Percentiles rank a stretch among this genome's conserved stretches.
Conservation (phyloP, 306 rosid genomes). For the Astragalus glycyphyllos region DNA sequence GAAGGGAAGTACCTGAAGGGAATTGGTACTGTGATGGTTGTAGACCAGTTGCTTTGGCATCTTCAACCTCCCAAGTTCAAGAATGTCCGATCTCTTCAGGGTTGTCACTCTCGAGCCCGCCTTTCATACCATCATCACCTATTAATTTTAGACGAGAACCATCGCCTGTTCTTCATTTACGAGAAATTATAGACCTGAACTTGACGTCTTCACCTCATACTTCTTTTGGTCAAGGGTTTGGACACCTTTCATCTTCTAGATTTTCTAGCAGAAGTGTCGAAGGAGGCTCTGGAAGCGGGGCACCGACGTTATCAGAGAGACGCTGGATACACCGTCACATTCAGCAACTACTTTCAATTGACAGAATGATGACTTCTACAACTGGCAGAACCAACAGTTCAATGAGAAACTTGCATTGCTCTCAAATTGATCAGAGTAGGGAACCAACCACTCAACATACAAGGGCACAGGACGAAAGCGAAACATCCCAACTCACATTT, state of each 20-base stretch:
- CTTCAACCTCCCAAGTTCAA: slow-evolving; percentile 74
- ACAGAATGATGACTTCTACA: slow-evolving; percentile 57
- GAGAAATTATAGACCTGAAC: slow-evolving; percentile 84
- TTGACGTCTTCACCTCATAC: slow-evolving; percentile 64
- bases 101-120: slow-evolving; percentile 52
- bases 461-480: slow-evolving; percentile 54
- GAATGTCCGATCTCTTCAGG: slow-evolving; percentile 57
- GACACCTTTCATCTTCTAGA: slow-evolving; percentile 68
- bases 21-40: slow-evolving; percentile 95
- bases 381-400: slow-evolving; percentile 56
- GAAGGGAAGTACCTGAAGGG: slow-evolving; percentile 88
- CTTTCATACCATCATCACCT: slow-evolving; percentile 26
- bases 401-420: slow-evolving; percentile 45
- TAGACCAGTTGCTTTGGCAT: slow-evolving; percentile 75
- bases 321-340: slow-evolving; percentile 82
- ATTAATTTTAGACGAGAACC: slow-evolving; percentile 28
- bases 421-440: slow-evolving; percentile 63
- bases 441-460: slow-evolving; percentile 52
- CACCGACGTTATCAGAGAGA: slow-evolving; percentile 82
- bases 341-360: slow-evolving; percentile 64
- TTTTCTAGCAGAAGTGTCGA: slow-evolving; percentile 59
- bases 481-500: slow-evolving; percentile 62
- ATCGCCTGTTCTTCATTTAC: slow-evolving; percentile 48
- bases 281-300: slow-evolving; percentile 69
- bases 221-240: slow-evolving; percentile 60